Conservation (phyloP, 2,329 filamentous ascomycete species). For the Xylaria sp. region DNA sequence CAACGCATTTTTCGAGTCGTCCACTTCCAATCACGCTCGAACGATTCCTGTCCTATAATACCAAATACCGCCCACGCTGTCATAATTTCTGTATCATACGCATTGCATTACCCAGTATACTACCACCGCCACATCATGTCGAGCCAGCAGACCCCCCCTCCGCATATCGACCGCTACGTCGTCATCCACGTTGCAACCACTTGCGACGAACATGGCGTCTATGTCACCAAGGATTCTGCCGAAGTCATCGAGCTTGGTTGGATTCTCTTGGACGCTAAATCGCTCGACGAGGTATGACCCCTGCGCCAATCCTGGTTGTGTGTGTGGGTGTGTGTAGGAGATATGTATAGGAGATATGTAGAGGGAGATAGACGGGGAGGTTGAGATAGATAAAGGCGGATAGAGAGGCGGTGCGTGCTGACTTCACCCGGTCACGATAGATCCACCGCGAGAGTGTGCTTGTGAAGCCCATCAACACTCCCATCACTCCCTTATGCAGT, state of each 20-base stretch:
- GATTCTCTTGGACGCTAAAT: slow-evolving; percentile 92
- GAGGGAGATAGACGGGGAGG: too few species aligned
- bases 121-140: slow-evolving; percentile 43
- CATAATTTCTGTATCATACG: slow-evolving; percentile 24
- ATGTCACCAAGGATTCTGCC: slow-evolving; percentile 98
- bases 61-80: slow-evolving; percentile 9
- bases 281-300: slow-evolving; percentile 90
- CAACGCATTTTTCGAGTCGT: slow-evolving; percentile 1
- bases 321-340: too few species aligned
- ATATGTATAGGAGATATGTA: too few species aligned
- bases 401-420: slow-evolving; percentile 16
- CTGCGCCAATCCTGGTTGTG: slow-evolving; percentile 17
- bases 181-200: slow-evolving; percentile 98
- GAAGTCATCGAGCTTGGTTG: slow-evolving; percentile 99
- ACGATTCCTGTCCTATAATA: slow-evolving; percentile 12
- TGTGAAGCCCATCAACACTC: slow-evolving; percentile 97
- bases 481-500: slow-evolving; percentile 98
- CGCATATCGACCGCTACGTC: slow-evolving; percentile 91
- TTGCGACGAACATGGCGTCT: slow-evolving; percentile 98
- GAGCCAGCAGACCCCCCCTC: slow-evolving; percentile 55
- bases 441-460: slow-evolving; percentile 93
- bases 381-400: too few species aligned
- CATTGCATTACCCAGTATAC: slow-evolving; percentile 12
- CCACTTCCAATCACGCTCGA: slow-evolving; percentile 7
- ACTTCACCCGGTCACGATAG: slow-evolving; percentile 49